Conservation (phyloP, 768 basidiomycete species). For the Mycena crocata region DNA sequence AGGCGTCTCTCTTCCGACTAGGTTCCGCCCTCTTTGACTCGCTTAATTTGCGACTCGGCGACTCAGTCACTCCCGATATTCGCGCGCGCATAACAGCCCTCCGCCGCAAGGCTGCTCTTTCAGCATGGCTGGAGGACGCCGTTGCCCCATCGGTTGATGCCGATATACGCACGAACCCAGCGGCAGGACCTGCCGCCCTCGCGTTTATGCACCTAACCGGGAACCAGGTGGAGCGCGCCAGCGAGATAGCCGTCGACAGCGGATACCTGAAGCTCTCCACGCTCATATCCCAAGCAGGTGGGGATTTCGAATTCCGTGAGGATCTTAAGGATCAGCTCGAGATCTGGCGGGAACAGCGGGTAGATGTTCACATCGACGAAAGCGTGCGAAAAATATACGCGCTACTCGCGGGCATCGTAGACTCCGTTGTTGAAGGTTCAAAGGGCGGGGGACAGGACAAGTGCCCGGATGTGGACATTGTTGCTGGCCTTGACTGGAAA, state of each 20-base stretch:
- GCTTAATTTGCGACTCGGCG: slow-evolving; percentile 72
- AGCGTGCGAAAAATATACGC: slow-evolving; percentile 85
- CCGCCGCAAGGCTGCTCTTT: slow-evolving; percentile 82
- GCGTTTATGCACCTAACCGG: slow-evolving; percentile 88
- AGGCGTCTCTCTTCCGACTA: slow-evolving; percentile 88
- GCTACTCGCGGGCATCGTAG: slow-evolving; percentile 79
- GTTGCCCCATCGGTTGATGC: slow-evolving; percentile 79
- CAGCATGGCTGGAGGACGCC: slow-evolving; percentile 84
- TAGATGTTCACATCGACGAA: slow-evolving; percentile 74
- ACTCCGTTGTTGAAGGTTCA: slow-evolving; percentile 67
- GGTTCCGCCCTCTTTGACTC: slow-evolving; percentile 91
- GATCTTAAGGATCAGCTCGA: slow-evolving; percentile 82
- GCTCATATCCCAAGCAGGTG: slow-evolving; percentile 87
- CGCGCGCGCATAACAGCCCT: slow-evolving; percentile 70
- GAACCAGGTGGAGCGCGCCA: slow-evolving; percentile 88
- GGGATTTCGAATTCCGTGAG: slow-evolving; percentile 77
- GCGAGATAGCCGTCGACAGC: slow-evolving; percentile 75
- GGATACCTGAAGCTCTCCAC: slow-evolving; percentile 90
- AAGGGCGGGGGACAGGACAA: slow-evolving; percentile 62
- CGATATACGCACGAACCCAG: slow-evolving; percentile 67
- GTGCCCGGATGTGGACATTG: slow-evolving; percentile 69
- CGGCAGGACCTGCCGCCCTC: slow-evolving; percentile 57
- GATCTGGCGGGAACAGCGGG: slow-evolving; percentile 85
- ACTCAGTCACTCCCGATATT: slow-evolving; percentile 67
- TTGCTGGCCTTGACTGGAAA: slow-evolving; percentile 91